Evolutionary conservation across 1,139 yeast species (phyloP).

Genomic region (Eremothecium coryli): DNA sequence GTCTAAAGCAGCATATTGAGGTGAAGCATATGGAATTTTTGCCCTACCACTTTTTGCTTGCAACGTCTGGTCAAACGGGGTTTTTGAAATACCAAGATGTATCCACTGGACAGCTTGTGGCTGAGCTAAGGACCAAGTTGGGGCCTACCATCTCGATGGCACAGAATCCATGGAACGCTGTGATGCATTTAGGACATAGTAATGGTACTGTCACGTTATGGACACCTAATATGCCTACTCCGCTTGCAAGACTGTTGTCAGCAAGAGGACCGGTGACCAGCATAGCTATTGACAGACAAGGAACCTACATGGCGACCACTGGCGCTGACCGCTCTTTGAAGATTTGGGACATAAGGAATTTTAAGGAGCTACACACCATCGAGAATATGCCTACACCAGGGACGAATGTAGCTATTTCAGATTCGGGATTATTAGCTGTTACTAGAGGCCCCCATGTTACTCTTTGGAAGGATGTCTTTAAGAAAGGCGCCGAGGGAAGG

Average conservation of each 20-base stretch:
- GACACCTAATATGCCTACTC: conserved; percentile 85
- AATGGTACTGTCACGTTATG: conserved; percentile 90
- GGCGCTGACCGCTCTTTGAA: conserved; percentile 81
- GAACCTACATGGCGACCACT: conserved; percentile 87
- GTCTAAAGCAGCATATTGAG: conserved; percentile 83
- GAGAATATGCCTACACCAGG: conserved; percentile 82
- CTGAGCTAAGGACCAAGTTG: conserved; percentile 75
- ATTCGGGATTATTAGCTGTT: conserved; percentile 75
- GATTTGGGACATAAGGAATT: conserved; percentile 89
- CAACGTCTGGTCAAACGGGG: conserved; percentile 84
- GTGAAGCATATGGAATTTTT: conserved; percentile 74
- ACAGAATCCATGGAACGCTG: conserved; percentile 94
- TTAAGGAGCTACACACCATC: conserved; percentile 55
- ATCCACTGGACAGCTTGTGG: conserved; percentile 78
- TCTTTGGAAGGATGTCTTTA: conserved; percentile 70
- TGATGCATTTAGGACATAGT: conserved; percentile 85
- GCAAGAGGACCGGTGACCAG: conserved; percentile 84
- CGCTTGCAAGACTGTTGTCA: conserved; percentile 72
- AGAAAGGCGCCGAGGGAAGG: conserved; percentile 32
- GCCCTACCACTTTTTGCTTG: conserved; percentile 84
- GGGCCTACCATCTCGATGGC: conserved; percentile 87
- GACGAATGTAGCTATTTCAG: conserved; percentile 68
- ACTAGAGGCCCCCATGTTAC: conserved; percentile 96
- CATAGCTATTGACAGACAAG: conserved; percentile 82
- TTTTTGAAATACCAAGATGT: conserved; percentile 89